Conservation (phyloP, 2,329 filamentous ascomycete species). For the Talaromyces atroroseus region DNA sequence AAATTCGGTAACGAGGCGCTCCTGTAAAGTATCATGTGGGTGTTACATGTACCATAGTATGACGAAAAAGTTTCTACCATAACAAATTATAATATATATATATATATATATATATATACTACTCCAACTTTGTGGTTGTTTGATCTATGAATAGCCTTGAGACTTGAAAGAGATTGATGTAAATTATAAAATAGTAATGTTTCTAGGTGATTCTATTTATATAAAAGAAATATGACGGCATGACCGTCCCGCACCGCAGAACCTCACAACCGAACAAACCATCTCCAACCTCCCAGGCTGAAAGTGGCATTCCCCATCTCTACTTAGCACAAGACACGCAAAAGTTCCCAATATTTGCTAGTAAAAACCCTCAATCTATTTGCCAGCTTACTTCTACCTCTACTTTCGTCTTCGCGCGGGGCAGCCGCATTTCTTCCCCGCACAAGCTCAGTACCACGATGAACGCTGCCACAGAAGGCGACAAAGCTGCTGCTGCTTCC, state of each 20-base stretch:
- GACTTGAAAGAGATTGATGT: not conserved
- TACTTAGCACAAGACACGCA: not conserved
- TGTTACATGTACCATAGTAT: not conserved
- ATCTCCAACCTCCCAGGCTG: not conserved
- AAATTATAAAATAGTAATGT: not conserved
- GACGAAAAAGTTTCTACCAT: not conserved
- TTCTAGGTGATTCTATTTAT: not conserved
- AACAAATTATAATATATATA: not conserved
- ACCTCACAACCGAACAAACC: not conserved
- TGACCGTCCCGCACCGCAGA: not conserved
- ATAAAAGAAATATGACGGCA: not conserved
- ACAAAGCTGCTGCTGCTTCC: constrained; percentile 55
- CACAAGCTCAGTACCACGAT: constrained; percentile 28
- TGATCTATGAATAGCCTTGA: no score
- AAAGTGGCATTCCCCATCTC: not conserved
- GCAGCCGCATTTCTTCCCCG: not conserved
- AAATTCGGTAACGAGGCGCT: constrained; percentile 63
- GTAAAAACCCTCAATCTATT: not conserved
- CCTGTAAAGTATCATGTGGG: constrained; percentile 17
- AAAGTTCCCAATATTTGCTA: not conserved
- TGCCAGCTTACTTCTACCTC: not conserved
- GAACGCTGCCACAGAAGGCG: constrained; percentile 53
- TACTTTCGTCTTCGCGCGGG: not conserved
- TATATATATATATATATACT: not conserved
- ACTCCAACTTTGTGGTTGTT: not conserved